Evolutionary conservation across 495 filamentous ascomycete species (phyloP).

Genomic region (Tuber melanosporum): DNA sequence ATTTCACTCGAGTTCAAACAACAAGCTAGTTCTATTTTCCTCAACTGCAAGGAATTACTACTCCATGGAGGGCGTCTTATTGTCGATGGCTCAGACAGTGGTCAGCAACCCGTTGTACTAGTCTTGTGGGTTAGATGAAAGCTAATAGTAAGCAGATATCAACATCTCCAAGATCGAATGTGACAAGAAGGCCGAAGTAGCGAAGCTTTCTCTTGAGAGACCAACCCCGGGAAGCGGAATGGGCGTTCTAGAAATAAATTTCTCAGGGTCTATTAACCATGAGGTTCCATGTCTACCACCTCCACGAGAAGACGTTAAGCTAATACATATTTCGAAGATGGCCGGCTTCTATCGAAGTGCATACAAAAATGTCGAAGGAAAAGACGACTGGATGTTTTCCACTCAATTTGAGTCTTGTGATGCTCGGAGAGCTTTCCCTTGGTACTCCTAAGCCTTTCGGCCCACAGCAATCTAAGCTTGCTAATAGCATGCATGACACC

Average conservation of each 20-base stretch:
- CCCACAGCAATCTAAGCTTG: neutral
- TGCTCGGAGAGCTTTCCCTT: constrained; percentile 87
- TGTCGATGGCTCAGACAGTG: constrained; percentile 20
- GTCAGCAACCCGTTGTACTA: constrained; percentile 36
- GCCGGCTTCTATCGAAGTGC: constrained; percentile 92
- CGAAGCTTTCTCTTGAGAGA: constrained; percentile 62
- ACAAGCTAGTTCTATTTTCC: constrained; percentile 16
- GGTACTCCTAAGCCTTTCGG: constrained; percentile 40
- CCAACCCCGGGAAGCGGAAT: constrained; percentile 58
- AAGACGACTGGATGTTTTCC: constrained; percentile 76
- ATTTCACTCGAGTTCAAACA: constrained; percentile 45
- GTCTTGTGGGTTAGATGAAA: constrained; percentile 47
- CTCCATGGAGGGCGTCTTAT: constrained; percentile 28
- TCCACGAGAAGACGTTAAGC: neutral
- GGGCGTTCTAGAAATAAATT: constrained; percentile 63
- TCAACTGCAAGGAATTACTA: constrained; percentile 39
- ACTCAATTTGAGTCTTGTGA: constrained; percentile 97
- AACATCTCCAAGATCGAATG: constrained; percentile 64
- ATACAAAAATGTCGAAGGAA: constrained; percentile 73
- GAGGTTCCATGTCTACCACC: constrained; percentile 41
- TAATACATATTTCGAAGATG: constrained; percentile 49
- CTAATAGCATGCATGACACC: constrained; percentile 5
- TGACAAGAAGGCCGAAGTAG: constrained; percentile 72
- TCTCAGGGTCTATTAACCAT: constrained; percentile 82
- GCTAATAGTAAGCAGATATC: constrained; percentile 43